phyloP scores from a whole-genome alignment of 371 early-diverging fungal genomes.

The Coemansia sp. region DNA sequence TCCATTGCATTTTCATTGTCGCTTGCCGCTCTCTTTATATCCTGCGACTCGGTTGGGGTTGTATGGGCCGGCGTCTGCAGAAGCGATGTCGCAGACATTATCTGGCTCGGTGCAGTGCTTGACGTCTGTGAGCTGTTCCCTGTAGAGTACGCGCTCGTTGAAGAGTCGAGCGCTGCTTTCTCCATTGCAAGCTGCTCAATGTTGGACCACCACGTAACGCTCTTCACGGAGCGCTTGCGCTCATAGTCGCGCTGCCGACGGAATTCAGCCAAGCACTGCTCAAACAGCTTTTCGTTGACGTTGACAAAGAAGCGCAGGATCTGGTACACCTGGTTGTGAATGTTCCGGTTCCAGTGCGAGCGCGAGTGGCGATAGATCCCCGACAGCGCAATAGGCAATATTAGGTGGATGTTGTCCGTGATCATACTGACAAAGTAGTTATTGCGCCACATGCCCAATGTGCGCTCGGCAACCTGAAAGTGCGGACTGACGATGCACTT shows the following conservation, averaged over 20 bases:
- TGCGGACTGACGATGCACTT: slow-evolving; percentile 91
- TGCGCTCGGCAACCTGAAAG: slow-evolving; percentile 95
- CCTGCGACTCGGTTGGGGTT: neutral
- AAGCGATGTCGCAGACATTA: neutral
- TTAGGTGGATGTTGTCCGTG: slow-evolving; percentile 79
- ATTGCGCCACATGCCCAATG: slow-evolving; percentile 95
- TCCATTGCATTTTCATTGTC: neutral
- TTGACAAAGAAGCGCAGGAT: slow-evolving; percentile 91
- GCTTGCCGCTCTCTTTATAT: neutral
- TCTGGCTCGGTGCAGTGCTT: neutral
- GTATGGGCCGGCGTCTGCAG: neutral
- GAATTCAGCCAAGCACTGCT: slow-evolving; percentile 53
- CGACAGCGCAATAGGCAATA: slow-evolving; percentile 91
- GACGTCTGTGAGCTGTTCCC: neutral
- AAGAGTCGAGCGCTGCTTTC: slow-evolving; percentile 7
- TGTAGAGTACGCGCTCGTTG: neutral
- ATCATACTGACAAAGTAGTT: slow-evolving; percentile 91
- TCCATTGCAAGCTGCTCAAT: slow-evolving; percentile 34
- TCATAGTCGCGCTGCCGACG: slow-evolving; percentile 44
- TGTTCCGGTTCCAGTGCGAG: slow-evolving; percentile 94
- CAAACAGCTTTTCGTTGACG: slow-evolving; percentile 85
- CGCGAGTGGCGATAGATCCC: slow-evolving; percentile 88
- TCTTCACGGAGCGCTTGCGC: slow-evolving; percentile 29
- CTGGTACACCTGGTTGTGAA: slow-evolving; percentile 91
- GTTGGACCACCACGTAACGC: slow-evolving; percentile 26